Conservation (phyloP, 1,284 basidiomycete genomes). For the Wallemia ichthyophaga region DNA sequence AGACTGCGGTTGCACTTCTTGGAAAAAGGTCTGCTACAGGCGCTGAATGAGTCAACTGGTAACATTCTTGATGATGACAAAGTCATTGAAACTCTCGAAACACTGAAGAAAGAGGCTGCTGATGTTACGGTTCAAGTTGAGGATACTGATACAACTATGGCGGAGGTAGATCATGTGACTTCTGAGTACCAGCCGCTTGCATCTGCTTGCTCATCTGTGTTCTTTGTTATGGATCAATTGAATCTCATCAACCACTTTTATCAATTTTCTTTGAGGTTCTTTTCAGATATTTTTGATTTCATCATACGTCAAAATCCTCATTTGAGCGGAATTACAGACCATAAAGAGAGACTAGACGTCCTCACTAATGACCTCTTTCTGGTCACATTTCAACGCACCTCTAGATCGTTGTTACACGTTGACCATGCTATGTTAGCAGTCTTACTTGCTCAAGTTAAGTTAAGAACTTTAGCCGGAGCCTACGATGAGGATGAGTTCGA, state of each 20-base stretch:
- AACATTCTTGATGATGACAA: constrained; percentile 98
- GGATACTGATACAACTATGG: constrained; percentile 85
- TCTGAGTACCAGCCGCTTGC: constrained; percentile 80
- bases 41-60: constrained; percentile 82
- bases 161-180: constrained; percentile 82
- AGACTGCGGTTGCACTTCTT: constrained; percentile 66
- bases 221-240: constrained; percentile 88
- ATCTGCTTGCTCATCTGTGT: constrained; percentile 83
- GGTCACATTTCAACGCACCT: constrained; percentile 61
- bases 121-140: constrained; percentile 93
- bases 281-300: constrained; percentile 93
- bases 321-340: constrained; percentile 43
- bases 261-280: constrained; percentile 89
- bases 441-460: constrained; percentile 63
- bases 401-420: constrained; percentile 61
- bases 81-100: constrained; percentile 89
- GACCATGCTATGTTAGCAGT: constrained; percentile 80
- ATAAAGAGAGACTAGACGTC: constrained; percentile 42
- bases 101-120: constrained; percentile 82
- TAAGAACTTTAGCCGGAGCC: constrained; percentile 38
- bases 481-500: constrained; percentile 51
- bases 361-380: constrained; percentile 77
- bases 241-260: constrained; percentile 92
- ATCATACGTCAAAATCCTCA: constrained; percentile 75
- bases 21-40: constrained; percentile 75